Conservation (phyloP, 2,329 filamentous ascomycete genomes). For the Exophiala alcalophila region DNA sequence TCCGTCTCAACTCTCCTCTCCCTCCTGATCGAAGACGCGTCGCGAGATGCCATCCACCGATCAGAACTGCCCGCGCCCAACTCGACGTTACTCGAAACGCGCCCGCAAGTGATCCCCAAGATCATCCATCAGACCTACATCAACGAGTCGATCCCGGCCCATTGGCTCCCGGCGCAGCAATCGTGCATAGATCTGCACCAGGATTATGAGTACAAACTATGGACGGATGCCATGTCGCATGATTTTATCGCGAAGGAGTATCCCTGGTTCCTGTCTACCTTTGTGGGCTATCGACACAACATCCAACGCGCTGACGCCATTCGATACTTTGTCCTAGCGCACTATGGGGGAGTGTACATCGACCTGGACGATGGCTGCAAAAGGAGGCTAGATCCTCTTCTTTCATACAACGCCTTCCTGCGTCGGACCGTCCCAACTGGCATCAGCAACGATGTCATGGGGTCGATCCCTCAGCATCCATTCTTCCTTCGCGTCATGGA, state of each 20-base stretch:
- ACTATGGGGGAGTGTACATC: slow-evolving; percentile 78
- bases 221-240: slow-evolving; percentile 68
- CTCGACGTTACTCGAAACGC: slow-evolving; percentile 56
- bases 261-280: slow-evolving; percentile 73
- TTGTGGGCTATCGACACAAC: slow-evolving; percentile 68
- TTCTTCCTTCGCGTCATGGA: slow-evolving; percentile 71
- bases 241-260: slow-evolving; percentile 72
- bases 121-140: slow-evolving; percentile 77
- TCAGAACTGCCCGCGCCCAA: slow-evolving; percentile 65
- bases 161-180: slow-evolving; percentile 64
- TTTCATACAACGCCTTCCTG: slow-evolving; percentile 67
- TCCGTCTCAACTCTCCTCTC: slow-evolving; percentile 69
- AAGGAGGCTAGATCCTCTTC: slow-evolving; percentile 64
- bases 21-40: slow-evolving; percentile 65
- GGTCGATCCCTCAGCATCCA: slow-evolving; percentile 66
- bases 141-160: slow-evolving; percentile 64
- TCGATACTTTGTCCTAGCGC: slow-evolving; percentile 72
- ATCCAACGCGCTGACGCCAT: slow-evolving; percentile 78
- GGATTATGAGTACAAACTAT: slow-evolving; percentile 74
- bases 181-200: slow-evolving; percentile 66
- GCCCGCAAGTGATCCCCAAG: slow-evolving; percentile 65
- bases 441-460: slow-evolving; percentile 80
- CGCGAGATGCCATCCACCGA: slow-evolving; percentile 63
- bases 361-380: slow-evolving; percentile 75
- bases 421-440: slow-evolving; percentile 71